Evolutionary conservation across 2,329 filamentous ascomycete genomes (phyloP).

Genomic region (Diaporthe vexans): DNA sequence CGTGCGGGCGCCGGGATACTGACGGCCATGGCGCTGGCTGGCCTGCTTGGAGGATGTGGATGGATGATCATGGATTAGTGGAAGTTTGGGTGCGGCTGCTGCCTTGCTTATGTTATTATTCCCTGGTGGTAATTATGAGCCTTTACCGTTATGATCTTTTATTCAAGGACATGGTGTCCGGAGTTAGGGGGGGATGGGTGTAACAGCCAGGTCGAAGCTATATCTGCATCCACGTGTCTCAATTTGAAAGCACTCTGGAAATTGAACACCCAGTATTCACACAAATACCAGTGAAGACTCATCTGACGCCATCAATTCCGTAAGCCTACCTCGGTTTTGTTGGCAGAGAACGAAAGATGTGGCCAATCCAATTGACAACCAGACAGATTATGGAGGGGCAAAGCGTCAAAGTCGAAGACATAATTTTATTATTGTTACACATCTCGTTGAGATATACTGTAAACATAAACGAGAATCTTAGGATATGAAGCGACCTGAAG

Average conservation of each 20-base stretch:
- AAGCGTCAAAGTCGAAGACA: too few species aligned
- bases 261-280: background rate
- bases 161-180: constrained; percentile 12
- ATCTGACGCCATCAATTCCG: too few species aligned
- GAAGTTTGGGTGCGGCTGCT: too few species aligned
- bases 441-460: background rate
- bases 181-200: constrained; percentile 17
- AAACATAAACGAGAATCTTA: background rate
- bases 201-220: background rate
- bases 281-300: background rate
- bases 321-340: background rate
- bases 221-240: too few species aligned
- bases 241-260: background rate
- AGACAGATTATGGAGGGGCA: background rate
- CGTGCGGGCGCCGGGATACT: constrained; percentile 64
- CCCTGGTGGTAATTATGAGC: constrained; percentile 32
- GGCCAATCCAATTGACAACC: background rate
- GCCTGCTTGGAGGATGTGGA: constrained; percentile 59
- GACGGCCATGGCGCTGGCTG: constrained; percentile 59
- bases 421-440: too few species aligned
- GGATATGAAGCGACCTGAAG: background rate
- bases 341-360: background rate
- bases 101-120: constrained; percentile 29
- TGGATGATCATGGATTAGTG: constrained; percentile 64
- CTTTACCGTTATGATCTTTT: constrained; percentile 31